These are phyloP conservation scores for Septoria linicola DNA, from an alignment of 2,329 filamentous ascomycete genomes.

Conservation along the genomic window DNA sequence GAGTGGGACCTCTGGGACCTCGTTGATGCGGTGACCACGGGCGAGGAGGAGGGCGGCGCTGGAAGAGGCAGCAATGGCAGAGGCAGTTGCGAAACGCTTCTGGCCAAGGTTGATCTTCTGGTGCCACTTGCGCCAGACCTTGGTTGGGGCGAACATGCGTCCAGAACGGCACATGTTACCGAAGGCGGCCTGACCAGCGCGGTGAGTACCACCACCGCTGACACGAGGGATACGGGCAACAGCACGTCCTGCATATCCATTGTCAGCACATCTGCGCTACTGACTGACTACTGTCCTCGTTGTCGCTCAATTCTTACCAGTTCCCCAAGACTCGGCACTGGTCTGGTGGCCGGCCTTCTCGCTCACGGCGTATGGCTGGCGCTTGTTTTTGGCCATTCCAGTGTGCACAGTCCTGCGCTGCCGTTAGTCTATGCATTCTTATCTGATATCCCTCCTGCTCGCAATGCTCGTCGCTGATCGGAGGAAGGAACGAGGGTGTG, in stretches of 20 bases:
- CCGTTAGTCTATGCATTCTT: conserved; percentile 29
- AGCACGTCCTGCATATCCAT: conserved; percentile 70
- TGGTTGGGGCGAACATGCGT: conserved; percentile 99
- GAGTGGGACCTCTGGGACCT: conserved; percentile 92
- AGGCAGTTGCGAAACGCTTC: conserved; percentile 98
- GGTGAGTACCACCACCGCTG: conserved; percentile 99
- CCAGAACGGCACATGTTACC: conserved; percentile 99
- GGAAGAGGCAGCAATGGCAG: conserved; percentile 93
- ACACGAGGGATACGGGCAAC: conserved; percentile 99
- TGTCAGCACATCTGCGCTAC: conserved; percentile 25
- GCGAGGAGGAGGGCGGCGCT: conserved; percentile 92
- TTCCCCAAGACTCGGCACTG: conserved; percentile 99
- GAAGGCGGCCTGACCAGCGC: conserved; percentile 99
- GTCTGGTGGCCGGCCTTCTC: conserved; percentile 99
- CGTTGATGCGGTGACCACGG: conserved; percentile 92
- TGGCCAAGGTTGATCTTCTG: conserved; percentile 99
- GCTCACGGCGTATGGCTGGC: conserved; percentile 98
- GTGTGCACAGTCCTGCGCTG: conserved; percentile 73
- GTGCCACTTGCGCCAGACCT: conserved; percentile 99
- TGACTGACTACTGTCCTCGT: conserved; percentile 13
- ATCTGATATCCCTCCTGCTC: conserved; percentile 8
- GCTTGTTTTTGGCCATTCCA: conserved; percentile 99
- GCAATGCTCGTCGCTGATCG: conserved; percentile 6
- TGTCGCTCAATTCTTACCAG: conserved; percentile 58
- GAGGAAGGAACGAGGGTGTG: conserved; percentile 4